Percentiles rank a stretch among this genome's conserved stretches.
phyloP scores from a whole-genome alignment of 2,329 filamentous ascomycete species.

The Penicillium sp. region DNA sequence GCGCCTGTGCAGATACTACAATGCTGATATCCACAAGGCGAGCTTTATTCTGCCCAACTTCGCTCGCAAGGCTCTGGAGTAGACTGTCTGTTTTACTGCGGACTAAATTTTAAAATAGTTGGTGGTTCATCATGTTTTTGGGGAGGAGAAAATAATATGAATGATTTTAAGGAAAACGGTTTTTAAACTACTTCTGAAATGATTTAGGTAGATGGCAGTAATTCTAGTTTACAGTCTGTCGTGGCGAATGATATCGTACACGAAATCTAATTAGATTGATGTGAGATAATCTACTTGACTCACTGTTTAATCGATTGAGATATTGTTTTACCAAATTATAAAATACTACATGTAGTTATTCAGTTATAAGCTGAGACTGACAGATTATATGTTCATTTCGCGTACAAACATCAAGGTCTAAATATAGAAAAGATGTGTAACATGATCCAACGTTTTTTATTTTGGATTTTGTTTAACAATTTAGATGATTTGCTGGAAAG shows the following conservation, averaged over 20 bases:
- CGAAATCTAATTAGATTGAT: not conserved
- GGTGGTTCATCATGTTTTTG: not conserved
- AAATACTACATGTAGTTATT: not conserved
- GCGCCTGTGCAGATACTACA: slow-evolving; percentile 94
- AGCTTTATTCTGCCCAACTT: slow-evolving; percentile 92
- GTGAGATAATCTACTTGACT: not conserved
- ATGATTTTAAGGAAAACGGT: not conserved
- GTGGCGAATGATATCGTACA: not conserved
- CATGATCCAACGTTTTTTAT: not conserved
- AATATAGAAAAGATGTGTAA: slow-evolving; percentile 2
- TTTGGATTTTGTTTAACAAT: slow-evolving; percentile 17
- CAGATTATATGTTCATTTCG: slow-evolving; percentile 11
- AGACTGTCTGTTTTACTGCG: not conserved
- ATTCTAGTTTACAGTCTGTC: not conserved
- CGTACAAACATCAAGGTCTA: slow-evolving; percentile 11
- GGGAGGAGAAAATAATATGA: not conserved
- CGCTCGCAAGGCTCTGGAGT: slow-evolving; percentile 65
- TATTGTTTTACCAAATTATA: not conserved
- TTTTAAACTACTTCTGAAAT: no score
- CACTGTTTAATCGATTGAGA: not conserved
- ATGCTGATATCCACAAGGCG: slow-evolving; percentile 91
- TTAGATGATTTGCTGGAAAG: slow-evolving; percentile 96
- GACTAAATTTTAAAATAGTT: not conserved
- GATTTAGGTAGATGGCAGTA: no score
- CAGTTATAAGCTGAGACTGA: not conserved